These are phyloP conservation scores for Boletus coccyginus DNA, from an alignment of 768 basidiomycete genomes.

Conservation along the genomic window DNA sequence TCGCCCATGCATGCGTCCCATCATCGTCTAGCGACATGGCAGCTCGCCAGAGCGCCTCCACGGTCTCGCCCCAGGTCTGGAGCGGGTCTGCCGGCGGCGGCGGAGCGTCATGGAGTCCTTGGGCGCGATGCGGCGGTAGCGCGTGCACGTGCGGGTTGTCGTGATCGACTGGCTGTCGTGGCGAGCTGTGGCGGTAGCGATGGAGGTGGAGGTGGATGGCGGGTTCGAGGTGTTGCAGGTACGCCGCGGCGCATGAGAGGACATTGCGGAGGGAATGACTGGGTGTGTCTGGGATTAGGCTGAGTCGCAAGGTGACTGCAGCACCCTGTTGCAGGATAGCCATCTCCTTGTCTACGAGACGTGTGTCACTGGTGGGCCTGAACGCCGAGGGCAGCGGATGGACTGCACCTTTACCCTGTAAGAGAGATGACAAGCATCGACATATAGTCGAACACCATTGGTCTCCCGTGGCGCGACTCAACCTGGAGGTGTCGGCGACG, in stretches of 20 bases:
- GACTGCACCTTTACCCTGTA: constrained; percentile 13
- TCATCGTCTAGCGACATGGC: constrained; percentile 17
- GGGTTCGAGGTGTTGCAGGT: constrained; percentile 31
- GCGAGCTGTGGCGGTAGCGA: not conserved
- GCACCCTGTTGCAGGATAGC: constrained; percentile 24
- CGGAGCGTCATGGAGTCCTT: constrained; percentile 36
- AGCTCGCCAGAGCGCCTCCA: constrained; percentile 45
- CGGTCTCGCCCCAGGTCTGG: constrained; percentile 46
- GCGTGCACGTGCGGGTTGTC: constrained; percentile 5
- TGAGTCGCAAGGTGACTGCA: constrained; percentile 36
- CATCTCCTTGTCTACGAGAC: constrained; percentile 17
- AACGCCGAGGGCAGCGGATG: not conserved
- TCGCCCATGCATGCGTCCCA: constrained; percentile 43
- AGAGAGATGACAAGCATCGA: constrained; percentile 42
- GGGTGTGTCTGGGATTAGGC: constrained; percentile 31
- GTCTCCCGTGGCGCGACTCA: constrained; percentile 52
- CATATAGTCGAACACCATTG: constrained; percentile 60
- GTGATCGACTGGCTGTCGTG: not conserved
- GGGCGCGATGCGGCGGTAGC: constrained; percentile 34
- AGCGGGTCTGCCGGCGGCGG: constrained; percentile 27
- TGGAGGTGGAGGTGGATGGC: constrained; percentile 5
- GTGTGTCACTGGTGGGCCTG: not conserved
- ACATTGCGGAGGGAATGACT: constrained; percentile 29
- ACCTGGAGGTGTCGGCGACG: constrained; percentile 45
- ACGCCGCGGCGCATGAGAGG: constrained; percentile 27